Conservation (phyloP, 306 rosid genomes). For the Casuarina equisetifolia region DNA sequence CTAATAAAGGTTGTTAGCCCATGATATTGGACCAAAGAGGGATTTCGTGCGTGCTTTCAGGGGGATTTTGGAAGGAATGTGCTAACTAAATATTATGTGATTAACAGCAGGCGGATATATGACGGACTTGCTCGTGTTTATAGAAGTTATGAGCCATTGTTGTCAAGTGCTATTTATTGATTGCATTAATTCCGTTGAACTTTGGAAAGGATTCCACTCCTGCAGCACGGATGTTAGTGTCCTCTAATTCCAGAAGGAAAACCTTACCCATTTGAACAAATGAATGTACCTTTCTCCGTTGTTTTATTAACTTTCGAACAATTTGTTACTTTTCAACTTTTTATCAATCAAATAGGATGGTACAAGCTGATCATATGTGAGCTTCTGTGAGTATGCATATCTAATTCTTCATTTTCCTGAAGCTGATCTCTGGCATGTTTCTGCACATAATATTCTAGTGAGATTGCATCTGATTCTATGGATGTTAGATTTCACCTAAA, state of each 20-base stretch:
- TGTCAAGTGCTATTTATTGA: not conserved
- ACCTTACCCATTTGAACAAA: too few species aligned
- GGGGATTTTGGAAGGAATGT: not conserved
- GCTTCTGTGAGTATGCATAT: not conserved
- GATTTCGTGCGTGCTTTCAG: not conserved
- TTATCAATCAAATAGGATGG: not conserved
- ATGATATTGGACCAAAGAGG: not conserved
- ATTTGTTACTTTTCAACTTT: not conserved
- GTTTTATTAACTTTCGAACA: not conserved
- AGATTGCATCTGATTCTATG: not conserved
- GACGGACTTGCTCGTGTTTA: not conserved
- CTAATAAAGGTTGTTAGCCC: not conserved
- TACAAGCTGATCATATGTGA: not conserved
- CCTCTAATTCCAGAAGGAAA: not conserved
- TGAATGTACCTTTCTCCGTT: not conserved
- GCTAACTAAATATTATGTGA: not conserved
- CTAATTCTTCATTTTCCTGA: not conserved
- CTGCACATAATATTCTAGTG: not conserved
- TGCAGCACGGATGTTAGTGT: not conserved
- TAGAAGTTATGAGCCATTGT: not conserved
- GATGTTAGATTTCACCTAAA: not conserved
- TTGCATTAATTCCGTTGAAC: not conserved
- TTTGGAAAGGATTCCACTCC: too few species aligned
- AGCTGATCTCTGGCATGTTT: not conserved
- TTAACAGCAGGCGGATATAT: not conserved